Base-by-base conservation (phyloP, 345 rosid genomes). In the Triadica sebifera region DNA sequence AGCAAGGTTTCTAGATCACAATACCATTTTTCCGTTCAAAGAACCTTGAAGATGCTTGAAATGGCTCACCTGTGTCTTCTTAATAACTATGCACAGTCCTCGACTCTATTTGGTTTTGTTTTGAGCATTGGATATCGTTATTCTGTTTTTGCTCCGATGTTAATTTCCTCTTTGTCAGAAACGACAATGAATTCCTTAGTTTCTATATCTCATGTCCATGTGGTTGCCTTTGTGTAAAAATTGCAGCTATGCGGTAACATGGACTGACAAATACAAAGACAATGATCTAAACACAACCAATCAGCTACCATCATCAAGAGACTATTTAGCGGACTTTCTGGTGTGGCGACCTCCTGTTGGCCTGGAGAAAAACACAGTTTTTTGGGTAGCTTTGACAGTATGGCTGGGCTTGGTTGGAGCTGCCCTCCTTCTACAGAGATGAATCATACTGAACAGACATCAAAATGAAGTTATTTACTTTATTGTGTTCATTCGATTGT, bases 341-440 rank as follows among this genome's bases (percentile, higher is more conserved):
- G 89, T 83, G 56, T 91, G 98, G 97, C 90, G 86, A 79, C 95
- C 97, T 13, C 91, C 91, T 0, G 76, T 59, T 0, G 99, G 94
- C 3, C 63, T 85, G 72, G 91, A 85, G 82, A 95, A 89, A 78
- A 95, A 78, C 80, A 63, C 69, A 53, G 86, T 82, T 4, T 92
- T 94, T 68, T 94, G 97, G 98, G 77, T 87, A 45, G 88, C 89
- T 63, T 81, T 94, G 83, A 82, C 95, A 5, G 60, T 92, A 12
- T 92, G 98, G 98, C 71, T 94, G 24, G 89, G 90, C 60, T 86
- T 94, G 84, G 96, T 94, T 62, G 97, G 94, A 66, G 92, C 97
- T 59, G 97, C 98, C 20, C 78, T 94, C 62, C 8, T 92, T 69
- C 83, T 89, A 53, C 97, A 92, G 80, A 79, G 83, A 77, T 92